Base-by-base conservation (phyloP, 164 flowering plant species). In the Saururus chinensis region DNA sequence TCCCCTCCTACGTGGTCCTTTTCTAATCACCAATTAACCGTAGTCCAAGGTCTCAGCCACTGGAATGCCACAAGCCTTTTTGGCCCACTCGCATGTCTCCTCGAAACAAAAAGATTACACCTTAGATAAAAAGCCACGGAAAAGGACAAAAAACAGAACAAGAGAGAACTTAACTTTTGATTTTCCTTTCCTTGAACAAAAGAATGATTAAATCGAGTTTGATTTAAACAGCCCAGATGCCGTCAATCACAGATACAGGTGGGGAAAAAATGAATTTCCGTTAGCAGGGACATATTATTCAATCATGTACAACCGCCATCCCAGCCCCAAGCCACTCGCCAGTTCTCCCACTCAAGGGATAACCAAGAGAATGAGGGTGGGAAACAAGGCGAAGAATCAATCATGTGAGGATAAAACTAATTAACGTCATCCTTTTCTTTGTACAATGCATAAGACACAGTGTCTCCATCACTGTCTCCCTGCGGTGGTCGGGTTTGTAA, bases 281-380 rank as follows among this genome's bases (percentile, higher is more conserved):
- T 63, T 63, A 63, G 66, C 66, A 54, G 21, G 24, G 37, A 30
- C 19, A 40, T 25, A 58, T 63, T 63, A 63, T 63, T 63, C 59
- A 48, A 59, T 56, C 66, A 63, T 63, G 49, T 63, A 63, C 66
- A 63, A 63, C 51, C 40, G 66, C 66, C 66, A 40, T 58, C 25
- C 40, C 56, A 37, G 23, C 48, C 40, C 13, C 7, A 4, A 17
- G 49, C 65, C 56, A 37, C 17, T 45, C 49, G 7, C 14, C 11
- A 45, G 17, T 45, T 17, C 17, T 42, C 53, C 19, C 65, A 24
- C 23, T 42, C 20, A 2, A 45, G 2, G 20, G 5, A n/a, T 9
- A 55, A 42, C 11, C 42, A 40, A 23, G 30, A 52, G 40, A 23
- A 3, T 19, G 16, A 53, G 23, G 45, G 14, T 45, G 53, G 25